phyloP scores from a whole-genome alignment of 164 flowering plant species.

The Annona squamosa region DNA sequence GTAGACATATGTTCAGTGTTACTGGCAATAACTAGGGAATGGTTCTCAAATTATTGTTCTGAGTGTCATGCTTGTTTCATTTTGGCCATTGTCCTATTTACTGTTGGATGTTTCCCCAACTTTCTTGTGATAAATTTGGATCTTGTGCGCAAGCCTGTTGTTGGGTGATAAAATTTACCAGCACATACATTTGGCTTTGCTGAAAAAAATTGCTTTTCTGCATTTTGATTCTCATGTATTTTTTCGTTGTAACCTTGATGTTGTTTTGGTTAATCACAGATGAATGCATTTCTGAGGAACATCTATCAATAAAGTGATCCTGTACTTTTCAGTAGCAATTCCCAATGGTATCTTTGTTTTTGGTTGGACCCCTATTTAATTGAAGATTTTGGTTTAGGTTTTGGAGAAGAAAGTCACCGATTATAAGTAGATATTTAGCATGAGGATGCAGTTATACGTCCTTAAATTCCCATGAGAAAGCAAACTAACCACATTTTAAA shows the following conservation, averaged over 20 bases:
- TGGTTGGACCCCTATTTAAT: neutral
- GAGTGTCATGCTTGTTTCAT: neutral
- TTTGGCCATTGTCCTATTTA: neutral
- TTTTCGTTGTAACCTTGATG: no score
- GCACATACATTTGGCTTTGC: no score
- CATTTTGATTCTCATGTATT: no score
- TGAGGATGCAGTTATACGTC: neutral
- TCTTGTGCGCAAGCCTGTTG: no score
- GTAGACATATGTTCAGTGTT: neutral
- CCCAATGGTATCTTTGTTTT: neutral
- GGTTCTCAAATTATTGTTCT: neutral
- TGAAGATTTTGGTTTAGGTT: neutral
- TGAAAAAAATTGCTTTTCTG: no score
- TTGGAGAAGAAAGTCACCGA: neutral
- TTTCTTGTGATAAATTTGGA: neutral
- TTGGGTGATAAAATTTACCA: no score
- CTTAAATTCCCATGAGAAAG: neutral
- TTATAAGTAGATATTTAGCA: no score
- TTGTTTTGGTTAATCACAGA: no score
- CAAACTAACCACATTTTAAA: neutral
- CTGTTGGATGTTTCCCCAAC: neutral
- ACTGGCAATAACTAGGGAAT: neutral
- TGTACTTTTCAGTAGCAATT: neutral
- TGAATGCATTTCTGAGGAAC: no score
- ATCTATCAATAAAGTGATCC: no score